Evolutionary conservation across 2,329 filamentous ascomycete genomes (phyloP).

Genomic region (Aspergillus ruber): DNA sequence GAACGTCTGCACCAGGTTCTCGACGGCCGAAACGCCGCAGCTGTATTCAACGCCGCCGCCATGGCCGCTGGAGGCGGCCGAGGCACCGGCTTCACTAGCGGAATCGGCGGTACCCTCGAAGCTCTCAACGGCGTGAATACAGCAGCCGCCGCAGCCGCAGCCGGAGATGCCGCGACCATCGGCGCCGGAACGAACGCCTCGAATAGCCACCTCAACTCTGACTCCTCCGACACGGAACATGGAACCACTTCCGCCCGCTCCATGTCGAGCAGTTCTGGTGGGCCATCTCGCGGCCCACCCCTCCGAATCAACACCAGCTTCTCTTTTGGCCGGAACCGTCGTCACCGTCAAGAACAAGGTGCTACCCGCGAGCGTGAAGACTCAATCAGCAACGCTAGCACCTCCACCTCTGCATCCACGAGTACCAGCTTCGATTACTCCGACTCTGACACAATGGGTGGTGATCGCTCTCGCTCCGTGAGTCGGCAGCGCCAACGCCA

Average conservation of each 20-base stretch:
- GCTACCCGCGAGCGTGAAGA: slow-evolving; percentile 30
- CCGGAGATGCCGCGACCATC: slow-evolving; percentile 10
- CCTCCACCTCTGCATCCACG: slow-evolving; percentile 32
- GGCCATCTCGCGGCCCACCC: slow-evolving; percentile 25
- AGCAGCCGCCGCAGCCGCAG: slow-evolving; percentile 13
- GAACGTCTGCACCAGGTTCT: slow-evolving; percentile 83
- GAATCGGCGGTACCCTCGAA: slow-evolving; percentile 41
- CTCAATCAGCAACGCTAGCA: slow-evolving; percentile 32
- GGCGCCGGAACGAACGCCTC: slow-evolving; percentile 13
- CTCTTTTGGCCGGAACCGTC: slow-evolving; percentile 17
- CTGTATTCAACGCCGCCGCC: slow-evolving; percentile 95
- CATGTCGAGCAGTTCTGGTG: slow-evolving; percentile 20
- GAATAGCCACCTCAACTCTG: slow-evolving; percentile 27
- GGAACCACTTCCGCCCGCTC: slow-evolving; percentile 20
- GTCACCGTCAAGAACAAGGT: slow-evolving; percentile 4
- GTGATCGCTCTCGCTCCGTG: neutral
- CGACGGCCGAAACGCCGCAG: slow-evolving; percentile 88
- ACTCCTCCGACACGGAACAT: slow-evolving; percentile 36
- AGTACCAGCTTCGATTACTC: slow-evolving; percentile 34
- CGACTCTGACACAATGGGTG: slow-evolving; percentile 23
- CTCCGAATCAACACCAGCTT: slow-evolving; percentile 38
- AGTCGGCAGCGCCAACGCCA: slow-evolving; percentile 27
- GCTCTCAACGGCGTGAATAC: slow-evolving; percentile 34
- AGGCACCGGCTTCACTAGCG: slow-evolving; percentile 64
- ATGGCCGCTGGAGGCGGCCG: slow-evolving; percentile 95